Evolutionary conservation across 768 basidiomycete genomes (phyloP).

Genomic region (Psilocybe azurescens): DNA sequence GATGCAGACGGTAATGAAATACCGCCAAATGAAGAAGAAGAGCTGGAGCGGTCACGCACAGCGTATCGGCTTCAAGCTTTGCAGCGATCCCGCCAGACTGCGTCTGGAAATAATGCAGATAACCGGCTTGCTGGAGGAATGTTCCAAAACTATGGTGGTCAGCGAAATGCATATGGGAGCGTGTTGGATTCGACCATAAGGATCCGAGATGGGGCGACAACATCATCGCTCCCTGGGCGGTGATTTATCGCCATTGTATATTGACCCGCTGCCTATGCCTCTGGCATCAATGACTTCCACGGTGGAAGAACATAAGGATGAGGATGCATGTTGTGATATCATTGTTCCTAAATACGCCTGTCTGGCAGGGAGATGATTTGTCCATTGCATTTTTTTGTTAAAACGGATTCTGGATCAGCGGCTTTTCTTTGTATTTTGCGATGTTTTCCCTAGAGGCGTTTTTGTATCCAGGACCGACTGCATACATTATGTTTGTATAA

Average conservation of each 20-base stretch:
- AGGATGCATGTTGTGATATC: constrained; percentile 25
- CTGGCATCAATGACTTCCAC: constrained; percentile 52
- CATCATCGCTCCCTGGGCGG: neutral
- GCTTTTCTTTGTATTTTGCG: no score
- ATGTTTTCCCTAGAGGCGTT: no score
- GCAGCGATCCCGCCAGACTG: constrained; percentile 19
- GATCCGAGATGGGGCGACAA: constrained; percentile 15
- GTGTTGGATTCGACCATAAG: constrained; percentile 30
- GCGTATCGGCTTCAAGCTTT: constrained; percentile 48
- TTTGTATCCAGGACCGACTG: no score
- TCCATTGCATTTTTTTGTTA: constrained; percentile 4
- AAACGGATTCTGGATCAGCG: neutral
- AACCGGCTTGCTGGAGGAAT: neutral
- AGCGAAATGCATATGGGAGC: constrained; percentile 24
- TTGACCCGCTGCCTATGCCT: constrained; percentile 62
- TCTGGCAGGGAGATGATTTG: constrained; percentile 45
- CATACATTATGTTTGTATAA: no score
- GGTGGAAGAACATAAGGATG: constrained; percentile 23
- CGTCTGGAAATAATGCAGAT: constrained; percentile 20
- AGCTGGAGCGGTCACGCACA: constrained; percentile 57
- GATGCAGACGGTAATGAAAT: constrained; percentile 70
- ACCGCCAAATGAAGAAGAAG: constrained; percentile 64
- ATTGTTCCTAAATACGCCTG: constrained; percentile 40
- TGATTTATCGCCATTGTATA: constrained; percentile 22
- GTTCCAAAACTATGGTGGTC: constrained; percentile 20